Base-by-base conservation (phyloP, 495 filamentous ascomycete genomes). In the Annulohypoxylon moriforme region DNA sequence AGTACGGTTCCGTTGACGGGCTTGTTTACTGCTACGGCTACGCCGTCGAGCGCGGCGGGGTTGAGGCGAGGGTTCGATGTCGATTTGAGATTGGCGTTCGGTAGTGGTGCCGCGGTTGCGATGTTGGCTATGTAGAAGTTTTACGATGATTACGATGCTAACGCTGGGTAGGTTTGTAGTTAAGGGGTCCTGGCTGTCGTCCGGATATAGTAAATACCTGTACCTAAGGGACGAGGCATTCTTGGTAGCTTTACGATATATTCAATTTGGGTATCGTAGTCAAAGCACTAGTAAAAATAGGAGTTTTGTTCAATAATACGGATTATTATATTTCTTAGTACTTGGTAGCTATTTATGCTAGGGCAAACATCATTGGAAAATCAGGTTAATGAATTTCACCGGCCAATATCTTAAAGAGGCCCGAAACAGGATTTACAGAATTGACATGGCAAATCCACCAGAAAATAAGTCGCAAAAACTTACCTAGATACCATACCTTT, bases 11-110 rank as follows among this genome's bases (percentile, higher is more conserved):
- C 74, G 34, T 49, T 75, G 2, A 77, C 72, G 2, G 75, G 75
- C 22, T 49, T 75, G 8, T 77, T 74, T 36, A 77, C 77, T 0
- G 66, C 73, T 7, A 78, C 76, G 8, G 60, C 64, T 9, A 74
- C 75, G n/a, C 69, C 76, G 40, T 63, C 69, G 8, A 73, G 69
- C 14, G 69, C 22, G 5, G 73, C 73, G 8, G 22, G 25, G 22
- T 14, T 47, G 16, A 36, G 6, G 18, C 16, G 25, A n/a, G 27
- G 59, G 10, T 9, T 25, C 8, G 14, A 25, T 1, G 25, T 38
- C 9, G 46, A 31, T 31, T 66, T 66, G 31, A 7, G 46, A 7
- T 27, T 64, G 29, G 20, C 25, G 5, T 13, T 60, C 33, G 24
- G 67, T 9, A 27, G 60, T 16, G 11, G 65, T 47, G 49, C 50